Evolutionary conservation across 179 eudicot species (phyloP).

Genomic region (Patellifolia procumbens): DNA sequence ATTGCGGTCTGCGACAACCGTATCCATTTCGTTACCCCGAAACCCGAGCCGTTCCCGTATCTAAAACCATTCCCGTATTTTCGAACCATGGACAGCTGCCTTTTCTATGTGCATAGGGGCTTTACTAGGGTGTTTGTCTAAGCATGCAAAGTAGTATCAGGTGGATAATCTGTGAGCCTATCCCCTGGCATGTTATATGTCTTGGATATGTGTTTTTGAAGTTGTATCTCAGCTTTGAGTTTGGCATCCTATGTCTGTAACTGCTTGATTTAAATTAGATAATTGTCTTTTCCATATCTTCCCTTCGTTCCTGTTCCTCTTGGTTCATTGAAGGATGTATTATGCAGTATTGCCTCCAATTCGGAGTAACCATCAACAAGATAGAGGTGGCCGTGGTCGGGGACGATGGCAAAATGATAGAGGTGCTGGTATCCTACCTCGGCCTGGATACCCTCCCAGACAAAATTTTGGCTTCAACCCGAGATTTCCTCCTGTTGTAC

Average conservation of each 20-base stretch:
- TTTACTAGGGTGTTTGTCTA: slow-evolving; percentile 7
- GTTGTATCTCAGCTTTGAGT: background rate
- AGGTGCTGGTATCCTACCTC: slow-evolving; percentile 94
- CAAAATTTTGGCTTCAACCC: slow-evolving; percentile 57
- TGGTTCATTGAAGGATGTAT: slow-evolving; percentile 12
- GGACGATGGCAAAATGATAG: slow-evolving; percentile 87
- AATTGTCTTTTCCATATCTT: background rate
- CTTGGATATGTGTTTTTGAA: background rate
- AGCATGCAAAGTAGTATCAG: slow-evolving; percentile 1
- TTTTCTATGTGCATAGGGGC: background rate
- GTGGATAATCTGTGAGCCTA: background rate
- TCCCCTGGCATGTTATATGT: slow-evolving; percentile 4
- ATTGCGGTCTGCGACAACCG: no score
- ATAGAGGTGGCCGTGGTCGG: slow-evolving; percentile 83
- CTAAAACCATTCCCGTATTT: no score
- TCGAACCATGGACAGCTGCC: background rate
- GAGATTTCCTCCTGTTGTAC: slow-evolving; percentile 46
- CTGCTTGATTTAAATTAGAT: background rate
- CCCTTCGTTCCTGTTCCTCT: background rate
- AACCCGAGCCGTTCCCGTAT: no score
- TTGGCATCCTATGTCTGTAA: no score
- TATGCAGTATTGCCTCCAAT: slow-evolving; percentile 69
- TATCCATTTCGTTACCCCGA: no score
- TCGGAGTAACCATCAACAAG: slow-evolving; percentile 58
- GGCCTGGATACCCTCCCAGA: slow-evolving; percentile 80